phyloP scores from a whole-genome alignment of 176 grass and related monocot genomes.

The Saccharum spontaneum region DNA sequence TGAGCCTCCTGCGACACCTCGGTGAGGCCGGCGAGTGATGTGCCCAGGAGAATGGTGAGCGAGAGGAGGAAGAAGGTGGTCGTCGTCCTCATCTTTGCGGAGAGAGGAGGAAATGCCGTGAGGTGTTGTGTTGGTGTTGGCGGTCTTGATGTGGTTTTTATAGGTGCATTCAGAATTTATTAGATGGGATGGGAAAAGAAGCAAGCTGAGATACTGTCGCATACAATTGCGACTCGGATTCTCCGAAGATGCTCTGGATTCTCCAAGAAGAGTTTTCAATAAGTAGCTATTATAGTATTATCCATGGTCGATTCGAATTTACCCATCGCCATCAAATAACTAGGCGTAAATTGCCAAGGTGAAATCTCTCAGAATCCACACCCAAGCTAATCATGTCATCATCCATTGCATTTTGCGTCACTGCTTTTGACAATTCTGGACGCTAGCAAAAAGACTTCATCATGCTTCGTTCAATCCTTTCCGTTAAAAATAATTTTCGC shows the following conservation, averaged over 20 bases:
- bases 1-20: conserved; percentile 31
- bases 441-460: not conserved
- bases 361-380: conserved; percentile 1
- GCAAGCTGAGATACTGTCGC: not conserved
- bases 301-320: not conserved
- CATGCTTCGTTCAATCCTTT: not conserved
- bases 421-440: not conserved
- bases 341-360: not conserved
- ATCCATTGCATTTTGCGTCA: not conserved
- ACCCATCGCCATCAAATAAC: not conserved
- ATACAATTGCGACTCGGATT: not conserved
- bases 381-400: not conserved
- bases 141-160: not conserved
- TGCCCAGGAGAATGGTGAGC: conserved; percentile 1
- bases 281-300: too few relatives aligned
- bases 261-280: not conserved
- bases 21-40: not conserved
- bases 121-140: not conserved
- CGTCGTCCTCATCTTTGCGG: not conserved
- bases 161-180: not conserved
- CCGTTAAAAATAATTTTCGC: too few relatives aligned
- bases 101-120: not conserved
- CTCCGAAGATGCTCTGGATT: not conserved
- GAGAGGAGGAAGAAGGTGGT: not conserved
- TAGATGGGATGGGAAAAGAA: not conserved